Base-by-base conservation (phyloP, 2,329 filamentous ascomycete species). In the Setomelanomma holmii region DNA sequence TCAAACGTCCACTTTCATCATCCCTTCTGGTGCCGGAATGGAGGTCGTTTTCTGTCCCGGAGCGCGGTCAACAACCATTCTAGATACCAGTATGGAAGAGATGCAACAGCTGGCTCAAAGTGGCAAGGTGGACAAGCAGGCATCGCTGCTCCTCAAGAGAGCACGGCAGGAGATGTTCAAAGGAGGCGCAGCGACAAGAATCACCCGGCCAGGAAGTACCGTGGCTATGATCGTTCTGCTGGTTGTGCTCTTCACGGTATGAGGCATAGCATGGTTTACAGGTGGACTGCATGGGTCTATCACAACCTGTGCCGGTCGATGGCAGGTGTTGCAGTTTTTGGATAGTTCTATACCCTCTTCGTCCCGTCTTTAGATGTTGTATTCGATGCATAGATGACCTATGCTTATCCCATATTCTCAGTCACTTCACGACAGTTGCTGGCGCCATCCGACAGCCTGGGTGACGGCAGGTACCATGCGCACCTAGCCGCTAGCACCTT, bases 1-100 rank as follows among this genome's bases (percentile, higher is more conserved):
- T 58, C 78, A 82, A 59, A 79, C 76, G 10, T 83, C 81, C 19
- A 84, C 82, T 1, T 85, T 85, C 69, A 82, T 84, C 63, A 80
- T 83, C 27, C 80, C 80, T 3, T 75, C 78, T 27, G 90, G 90
- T 16, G 89, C 88, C 19, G 89, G 89, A 0, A 95, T 89, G 80
- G 86, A 93, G 71, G 82, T 95, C 12, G 82, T 89, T 8, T 90
- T 95, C 72, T 95, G 91, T 71, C 91, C 91, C 12, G 79, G 79
- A 16, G 80, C 77, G 14, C 74, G 79, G 45, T 80, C 78, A 34
- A 82, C 80, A 20, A 79, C 76, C 44, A 82, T 82, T 42, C 63
- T 82, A 21, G 71, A 72, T 14, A 72, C 74, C 5, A 72, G 75
- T 30, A 53, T 63, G 20, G 69, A 68, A 4, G 59, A 73, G 49